Base-by-base conservation (phyloP, 2,329 filamentous ascomycete genomes). In the Penicillium sp. region DNA sequence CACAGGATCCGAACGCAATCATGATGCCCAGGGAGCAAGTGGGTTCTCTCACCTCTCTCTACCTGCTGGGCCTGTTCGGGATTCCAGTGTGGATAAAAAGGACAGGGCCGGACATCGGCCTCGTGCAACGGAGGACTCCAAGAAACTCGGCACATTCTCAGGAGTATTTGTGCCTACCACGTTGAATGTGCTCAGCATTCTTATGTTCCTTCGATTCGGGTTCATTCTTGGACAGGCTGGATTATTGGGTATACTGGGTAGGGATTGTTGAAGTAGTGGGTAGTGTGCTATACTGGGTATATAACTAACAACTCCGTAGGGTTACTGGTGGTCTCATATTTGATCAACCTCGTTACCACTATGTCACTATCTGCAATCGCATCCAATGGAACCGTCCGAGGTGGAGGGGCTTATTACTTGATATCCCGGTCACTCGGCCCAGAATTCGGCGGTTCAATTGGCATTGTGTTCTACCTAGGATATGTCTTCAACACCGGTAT, bases 201-300 rank as follows among this genome's bases (percentile, higher is more conserved):
- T 96, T 58, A 95, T 96, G 90, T 96, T 96, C 75, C 79, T 96
- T 65, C 85, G 91, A 19, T 96, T 96, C 71, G 91, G 91, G 19
- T 87, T 91, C 64, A 90, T 96, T 53, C 79, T 95, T 19, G 91
- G 91, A 8, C 88, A 93, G 68, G 83, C 88, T 58, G 91, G 91
- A 19, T 79, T 95, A 40, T 60, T 93, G 39, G 91, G 90, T 46
- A 94, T 92, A 72, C 78, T 95, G 69, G 88, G 89, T 90, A 77
- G 71, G 39, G 7, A 36, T 45, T 18, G 31, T 29, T 31, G 19
- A 11, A 28, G 31, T 5, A 60, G 26, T 16, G 21, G 21, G 23
- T 8, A 61, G 59, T 10, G 57, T n/a, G n/a, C n/a, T n/a, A 66
- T 70, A 61, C 21, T 59, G 29, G 44, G 58, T 37, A 33, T 43